Conservation (phyloP, 208 protist species). For the Leishmania tropica region DNA sequence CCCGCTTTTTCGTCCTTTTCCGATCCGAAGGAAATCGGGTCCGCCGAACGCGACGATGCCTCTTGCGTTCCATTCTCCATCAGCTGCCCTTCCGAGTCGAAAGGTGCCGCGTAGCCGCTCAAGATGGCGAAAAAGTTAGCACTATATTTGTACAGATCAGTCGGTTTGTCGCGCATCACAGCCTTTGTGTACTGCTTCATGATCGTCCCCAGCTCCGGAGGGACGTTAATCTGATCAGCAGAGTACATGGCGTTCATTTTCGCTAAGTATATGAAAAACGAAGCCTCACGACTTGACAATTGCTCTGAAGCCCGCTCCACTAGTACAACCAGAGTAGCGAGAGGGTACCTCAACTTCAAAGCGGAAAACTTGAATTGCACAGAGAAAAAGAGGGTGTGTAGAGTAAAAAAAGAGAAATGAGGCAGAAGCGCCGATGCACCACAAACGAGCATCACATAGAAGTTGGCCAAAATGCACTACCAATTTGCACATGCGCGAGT, state of each 20-base stretch:
- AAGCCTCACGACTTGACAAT: background rate
- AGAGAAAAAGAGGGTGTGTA: background rate
- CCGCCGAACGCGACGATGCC: background rate
- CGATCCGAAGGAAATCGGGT: background rate
- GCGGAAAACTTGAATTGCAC: background rate
- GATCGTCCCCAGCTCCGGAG: constrained; percentile 87
- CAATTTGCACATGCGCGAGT: background rate
- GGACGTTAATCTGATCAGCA: constrained; percentile 89
- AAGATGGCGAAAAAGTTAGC: constrained; percentile 94
- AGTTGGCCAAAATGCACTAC: background rate
- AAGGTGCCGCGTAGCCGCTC: constrained; percentile 66
- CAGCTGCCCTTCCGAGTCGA: constrained; percentile 79
- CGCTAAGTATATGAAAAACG: background rate
- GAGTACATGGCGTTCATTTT: constrained; percentile 91
- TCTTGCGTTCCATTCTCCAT: constrained; percentile 33
- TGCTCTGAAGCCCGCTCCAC: background rate
- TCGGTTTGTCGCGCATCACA: constrained; percentile 81
- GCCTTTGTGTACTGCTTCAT: constrained; percentile 95
- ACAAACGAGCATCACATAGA: background rate
- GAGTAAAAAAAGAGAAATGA: background rate
- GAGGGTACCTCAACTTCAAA: background rate
- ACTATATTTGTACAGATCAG: constrained; percentile 91
- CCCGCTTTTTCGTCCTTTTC: constrained; percentile 21
- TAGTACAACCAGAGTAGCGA: no score
- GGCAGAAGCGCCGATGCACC: background rate